These are phyloP conservation scores for Pyrenophora seminiperda DNA, from an alignment of 2,329 filamentous ascomycete genomes.

Conservation along the genomic window DNA sequence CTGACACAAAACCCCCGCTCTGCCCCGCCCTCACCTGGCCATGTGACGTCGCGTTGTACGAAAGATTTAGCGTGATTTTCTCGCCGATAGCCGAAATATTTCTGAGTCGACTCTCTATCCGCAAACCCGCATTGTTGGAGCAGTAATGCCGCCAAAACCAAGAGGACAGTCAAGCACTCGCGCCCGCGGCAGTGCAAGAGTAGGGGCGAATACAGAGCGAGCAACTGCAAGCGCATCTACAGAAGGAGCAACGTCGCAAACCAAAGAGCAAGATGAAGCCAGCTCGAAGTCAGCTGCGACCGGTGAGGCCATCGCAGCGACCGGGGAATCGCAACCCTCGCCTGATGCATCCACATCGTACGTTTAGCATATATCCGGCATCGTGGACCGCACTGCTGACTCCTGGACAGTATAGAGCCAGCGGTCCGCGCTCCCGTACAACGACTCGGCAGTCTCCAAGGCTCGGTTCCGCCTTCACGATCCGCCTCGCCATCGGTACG, in stretches of 20 bases:
- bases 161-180: slow-evolving; percentile 32
- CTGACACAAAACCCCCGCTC: background rate
- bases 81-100: slow-evolving; percentile 39
- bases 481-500: slow-evolving; percentile 40
- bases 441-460: slow-evolving; percentile 38
- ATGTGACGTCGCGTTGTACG: slow-evolving; percentile 16
- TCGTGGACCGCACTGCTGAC: slow-evolving; percentile 2
- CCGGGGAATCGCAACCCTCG: slow-evolving; percentile 19
- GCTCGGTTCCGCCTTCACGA: slow-evolving; percentile 34
- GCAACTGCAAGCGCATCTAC: slow-evolving; percentile 18
- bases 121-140: background rate
- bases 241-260: slow-evolving; percentile 23
- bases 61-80: background rate
- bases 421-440: slow-evolving; percentile 30
- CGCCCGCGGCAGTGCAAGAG: slow-evolving; percentile 29
- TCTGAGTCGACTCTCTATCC: slow-evolving; percentile 13
- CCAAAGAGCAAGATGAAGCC: slow-evolving; percentile 23
- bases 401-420: slow-evolving; percentile 18
- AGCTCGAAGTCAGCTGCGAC: slow-evolving; percentile 21
- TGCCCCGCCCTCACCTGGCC: slow-evolving; percentile 4
- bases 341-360: slow-evolving; percentile 22
- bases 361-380: background rate
- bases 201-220: slow-evolving; percentile 21
- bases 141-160: slow-evolving; percentile 42
- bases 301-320: slow-evolving; percentile 17